Conservation (phyloP, 305 asterid genomes). For the Fraxinus nigra region DNA sequence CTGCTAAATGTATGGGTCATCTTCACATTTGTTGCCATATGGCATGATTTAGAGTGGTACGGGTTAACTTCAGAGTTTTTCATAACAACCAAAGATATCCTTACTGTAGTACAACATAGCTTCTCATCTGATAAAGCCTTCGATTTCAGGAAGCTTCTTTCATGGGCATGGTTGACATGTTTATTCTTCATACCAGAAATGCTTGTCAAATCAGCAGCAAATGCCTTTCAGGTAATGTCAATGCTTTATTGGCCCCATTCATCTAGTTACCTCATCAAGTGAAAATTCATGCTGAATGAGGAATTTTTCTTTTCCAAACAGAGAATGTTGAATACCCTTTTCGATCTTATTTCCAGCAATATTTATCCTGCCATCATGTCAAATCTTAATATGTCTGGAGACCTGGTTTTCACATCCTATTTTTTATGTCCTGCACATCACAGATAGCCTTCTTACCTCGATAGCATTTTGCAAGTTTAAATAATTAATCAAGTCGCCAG, state of each 20-base stretch:
- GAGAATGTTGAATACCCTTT: not conserved
- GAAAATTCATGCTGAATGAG: constrained; percentile 2
- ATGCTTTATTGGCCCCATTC: constrained; percentile 14
- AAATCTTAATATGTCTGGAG: not conserved
- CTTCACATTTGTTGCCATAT: constrained; percentile 94
- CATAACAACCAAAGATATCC: not conserved
- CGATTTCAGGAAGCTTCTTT: constrained; percentile 86
- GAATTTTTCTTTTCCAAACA: not conserved
- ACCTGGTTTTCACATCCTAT: not conserved
- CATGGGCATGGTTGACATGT: constrained; percentile 99
- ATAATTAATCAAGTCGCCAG: not conserved
- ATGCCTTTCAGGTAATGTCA: constrained; percentile 53
- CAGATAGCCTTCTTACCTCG: not conserved
- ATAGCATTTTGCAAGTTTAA: not conserved
- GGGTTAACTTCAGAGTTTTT: constrained; percentile 23
- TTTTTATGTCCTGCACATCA: not conserved
- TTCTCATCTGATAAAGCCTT: constrained; percentile 23
- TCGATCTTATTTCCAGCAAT: not conserved
- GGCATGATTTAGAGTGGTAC: constrained; percentile 99
- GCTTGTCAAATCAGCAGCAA: constrained; percentile 73
- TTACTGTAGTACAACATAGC: constrained; percentile 6
- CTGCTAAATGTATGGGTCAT: constrained; percentile 91
- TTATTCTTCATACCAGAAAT: constrained; percentile 92
- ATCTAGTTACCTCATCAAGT: constrained; percentile 5
- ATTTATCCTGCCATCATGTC: not conserved